These are phyloP conservation scores for Malania oleifera DNA, from an alignment of 164 flowering plant genomes.

Conservation along the genomic window DNA sequence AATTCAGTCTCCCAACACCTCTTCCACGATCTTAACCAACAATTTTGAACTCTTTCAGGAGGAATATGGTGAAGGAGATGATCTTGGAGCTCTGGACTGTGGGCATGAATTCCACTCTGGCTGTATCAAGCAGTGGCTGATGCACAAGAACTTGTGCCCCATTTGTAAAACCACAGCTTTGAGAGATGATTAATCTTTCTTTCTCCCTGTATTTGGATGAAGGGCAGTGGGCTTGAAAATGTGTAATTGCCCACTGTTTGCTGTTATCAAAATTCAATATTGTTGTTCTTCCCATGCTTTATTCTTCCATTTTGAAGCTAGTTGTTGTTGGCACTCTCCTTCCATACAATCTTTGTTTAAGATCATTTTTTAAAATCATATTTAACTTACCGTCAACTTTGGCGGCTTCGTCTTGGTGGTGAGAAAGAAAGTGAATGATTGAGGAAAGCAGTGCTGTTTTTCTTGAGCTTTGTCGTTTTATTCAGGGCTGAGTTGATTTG, in stretches of 20 bases:
- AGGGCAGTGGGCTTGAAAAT: background rate
- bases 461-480: conserved; percentile 3
- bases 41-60: conserved; percentile 41
- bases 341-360: background rate
- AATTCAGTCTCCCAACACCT: no score
- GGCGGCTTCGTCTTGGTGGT: background rate
- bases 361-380: background rate
- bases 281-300: background rate
- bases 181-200: conserved; percentile 7
- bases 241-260: background rate
- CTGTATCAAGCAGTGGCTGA: conserved; percentile 78
- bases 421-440: no score
- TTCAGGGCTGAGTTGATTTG: background rate
- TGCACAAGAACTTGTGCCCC: conserved; percentile 78
- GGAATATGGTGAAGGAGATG: conserved; percentile 71
- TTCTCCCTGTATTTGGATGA: background rate
- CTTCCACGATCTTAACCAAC: no score
- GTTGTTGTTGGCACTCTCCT: background rate
- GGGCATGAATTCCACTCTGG: conserved; percentile 70
- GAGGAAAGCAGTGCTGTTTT: background rate
- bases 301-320: conserved; percentile 9
- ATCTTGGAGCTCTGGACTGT: conserved; percentile 66
- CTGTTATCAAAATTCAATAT: background rate
- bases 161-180: conserved; percentile 77
- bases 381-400: background rate